phyloP scores from a whole-genome alignment of 805 yeast species.

The Sugiyamaella mastotermitis region DNA sequence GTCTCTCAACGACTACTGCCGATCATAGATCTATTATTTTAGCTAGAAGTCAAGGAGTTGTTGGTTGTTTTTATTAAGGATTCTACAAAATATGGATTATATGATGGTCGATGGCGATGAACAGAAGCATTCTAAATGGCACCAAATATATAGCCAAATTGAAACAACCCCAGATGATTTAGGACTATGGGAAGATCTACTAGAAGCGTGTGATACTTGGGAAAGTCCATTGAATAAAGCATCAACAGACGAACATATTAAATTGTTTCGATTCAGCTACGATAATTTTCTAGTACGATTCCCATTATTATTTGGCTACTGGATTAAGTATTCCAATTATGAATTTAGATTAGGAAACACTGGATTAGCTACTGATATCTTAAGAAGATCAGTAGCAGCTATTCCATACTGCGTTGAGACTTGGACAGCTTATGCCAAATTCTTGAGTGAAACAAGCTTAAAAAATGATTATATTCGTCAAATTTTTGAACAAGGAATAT shows the following conservation, averaged over 20 bases:
- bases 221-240: constrained; percentile 31
- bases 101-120: not conserved
- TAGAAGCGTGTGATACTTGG: constrained; percentile 18
- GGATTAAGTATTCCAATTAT: constrained; percentile 36
- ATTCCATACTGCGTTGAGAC: constrained; percentile 27
- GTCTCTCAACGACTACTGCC: too few species aligned
- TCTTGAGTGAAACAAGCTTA: constrained; percentile 23
- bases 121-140: too few species aligned
- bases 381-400: constrained; percentile 28
- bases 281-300: constrained; percentile 28
- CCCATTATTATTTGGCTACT: constrained; percentile 36
- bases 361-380: constrained; percentile 29
- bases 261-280: constrained; percentile 24
- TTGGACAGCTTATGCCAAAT: constrained; percentile 35
- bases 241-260: constrained; percentile 23
- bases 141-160: constrained; percentile 12
- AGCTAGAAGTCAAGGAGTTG: too few species aligned
- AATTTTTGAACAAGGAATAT: constrained; percentile 43
- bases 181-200: constrained; percentile 30
- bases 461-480: constrained; percentile 15
- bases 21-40: too few species aligned
- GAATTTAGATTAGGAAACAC: constrained; percentile 31
- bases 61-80: too few species aligned
- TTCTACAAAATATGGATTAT: too few species aligned
- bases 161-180: constrained; percentile 27